phyloP scores from a whole-genome alignment of 164 flowering plant genomes.

The Piper betle region DNA sequence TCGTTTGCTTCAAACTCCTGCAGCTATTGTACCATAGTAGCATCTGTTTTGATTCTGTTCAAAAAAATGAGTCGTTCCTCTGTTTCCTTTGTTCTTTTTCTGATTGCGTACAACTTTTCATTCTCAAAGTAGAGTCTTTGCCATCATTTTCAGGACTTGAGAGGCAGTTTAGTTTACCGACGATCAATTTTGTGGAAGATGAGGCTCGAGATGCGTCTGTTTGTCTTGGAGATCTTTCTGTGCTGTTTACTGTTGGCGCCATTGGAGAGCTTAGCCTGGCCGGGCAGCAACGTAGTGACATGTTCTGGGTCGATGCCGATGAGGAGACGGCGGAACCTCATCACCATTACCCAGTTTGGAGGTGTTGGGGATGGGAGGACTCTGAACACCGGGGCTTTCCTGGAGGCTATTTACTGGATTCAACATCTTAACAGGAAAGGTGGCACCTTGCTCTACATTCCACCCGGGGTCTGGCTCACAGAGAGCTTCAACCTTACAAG shows the following conservation, averaged over 20 bases:
- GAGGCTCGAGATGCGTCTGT: conserved; percentile 7
- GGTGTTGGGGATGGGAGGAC: conserved; percentile 82
- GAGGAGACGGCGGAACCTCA: conserved; percentile 43
- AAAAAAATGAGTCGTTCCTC: no score
- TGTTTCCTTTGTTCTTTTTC: no score
- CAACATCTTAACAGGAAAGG: conserved; percentile 64
- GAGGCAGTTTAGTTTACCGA: background rate
- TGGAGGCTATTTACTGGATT: conserved; percentile 71
- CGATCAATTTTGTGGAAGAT: background rate
- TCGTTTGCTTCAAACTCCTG: no score
- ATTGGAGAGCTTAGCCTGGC: conserved; percentile 4
- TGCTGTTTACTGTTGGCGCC: conserved; percentile 6
- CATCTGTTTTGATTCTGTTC: no score
- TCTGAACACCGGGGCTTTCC: conserved; percentile 78
- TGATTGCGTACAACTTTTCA: conserved; percentile 12
- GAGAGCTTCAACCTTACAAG: conserved; percentile 76
- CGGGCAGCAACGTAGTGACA: conserved; percentile 22
- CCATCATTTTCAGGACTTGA: background rate
- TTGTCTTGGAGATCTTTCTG: conserved; percentile 1
- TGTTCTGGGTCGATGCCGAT: conserved; percentile 74
- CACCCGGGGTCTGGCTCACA: conserved; percentile 81
- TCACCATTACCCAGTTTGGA: conserved; percentile 80
- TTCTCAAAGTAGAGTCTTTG: background rate
- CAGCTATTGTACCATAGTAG: no score
- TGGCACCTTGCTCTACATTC: conserved; percentile 76